phyloP scores from a whole-genome alignment of 495 filamentous ascomycete genomes.

The Cryomyces minteri region DNA sequence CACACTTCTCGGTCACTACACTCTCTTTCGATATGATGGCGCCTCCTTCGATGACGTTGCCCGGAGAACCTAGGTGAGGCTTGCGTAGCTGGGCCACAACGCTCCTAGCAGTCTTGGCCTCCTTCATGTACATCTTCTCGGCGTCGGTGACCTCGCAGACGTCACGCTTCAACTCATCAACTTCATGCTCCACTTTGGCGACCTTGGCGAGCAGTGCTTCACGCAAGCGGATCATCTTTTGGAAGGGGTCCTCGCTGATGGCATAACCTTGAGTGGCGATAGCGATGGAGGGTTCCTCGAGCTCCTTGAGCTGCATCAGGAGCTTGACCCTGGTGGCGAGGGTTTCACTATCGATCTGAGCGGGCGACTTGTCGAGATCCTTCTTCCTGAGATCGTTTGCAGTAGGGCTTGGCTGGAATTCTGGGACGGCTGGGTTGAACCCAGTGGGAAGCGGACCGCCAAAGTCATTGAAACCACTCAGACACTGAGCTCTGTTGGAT shows the following conservation, averaged over 20 bases:
- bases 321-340: neutral
- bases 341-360: neutral
- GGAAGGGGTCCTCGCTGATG: neutral
- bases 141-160: neutral
- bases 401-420: constrained; percentile 2
- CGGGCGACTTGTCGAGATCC: neutral
- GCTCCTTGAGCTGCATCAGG: constrained; percentile 1
- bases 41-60: neutral
- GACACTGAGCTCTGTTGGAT: too few relatives aligned
- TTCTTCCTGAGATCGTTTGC: constrained; percentile 1
- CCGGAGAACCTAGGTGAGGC: neutral
- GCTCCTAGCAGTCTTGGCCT: too few relatives aligned
- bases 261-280: neutral
- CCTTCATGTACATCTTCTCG: neutral
- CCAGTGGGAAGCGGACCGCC: neutral
- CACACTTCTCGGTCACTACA: neutral
- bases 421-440: constrained; percentile 2
- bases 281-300: constrained; percentile 1
- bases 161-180: constrained; percentile 1
- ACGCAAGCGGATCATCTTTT: neutral
- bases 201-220: neutral
- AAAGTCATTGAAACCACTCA: too few relatives aligned
- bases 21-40: neutral
- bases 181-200: neutral
- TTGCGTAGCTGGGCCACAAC: neutral